Evolutionary conservation across 1,284 basidiomycete species (phyloP).

Genomic region (Ustilago xerochloae): DNA sequence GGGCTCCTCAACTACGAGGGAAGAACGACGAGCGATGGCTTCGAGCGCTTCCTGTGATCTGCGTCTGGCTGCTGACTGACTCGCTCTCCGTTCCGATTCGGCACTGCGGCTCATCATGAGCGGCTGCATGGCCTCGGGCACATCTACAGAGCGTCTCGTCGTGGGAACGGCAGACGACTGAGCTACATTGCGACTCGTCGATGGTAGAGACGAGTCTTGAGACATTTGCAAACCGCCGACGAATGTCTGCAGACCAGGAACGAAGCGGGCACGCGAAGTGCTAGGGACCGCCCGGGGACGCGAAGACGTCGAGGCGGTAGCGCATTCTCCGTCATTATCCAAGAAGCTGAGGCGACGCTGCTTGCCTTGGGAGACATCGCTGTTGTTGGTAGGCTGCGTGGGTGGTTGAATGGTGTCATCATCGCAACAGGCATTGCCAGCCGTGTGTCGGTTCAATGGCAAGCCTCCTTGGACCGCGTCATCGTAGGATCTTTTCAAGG

Average conservation of each 20-base stretch:
- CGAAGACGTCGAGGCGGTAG: slow-evolving; percentile 23
- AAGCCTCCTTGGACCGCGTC: slow-evolving; percentile 12
- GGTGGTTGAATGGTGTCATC: not conserved
- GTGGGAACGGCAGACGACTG: not conserved
- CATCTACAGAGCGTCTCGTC: slow-evolving; percentile 15
- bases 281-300: slow-evolving; percentile 36
- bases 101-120: slow-evolving; percentile 50
- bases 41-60: slow-evolving; percentile 20
- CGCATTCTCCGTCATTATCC: slow-evolving; percentile 24
- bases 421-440: not conserved
- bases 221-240: slow-evolving; percentile 57
- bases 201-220: slow-evolving; percentile 20
- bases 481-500: slow-evolving; percentile 29
- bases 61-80: slow-evolving; percentile 19
- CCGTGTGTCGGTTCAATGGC: not conserved
- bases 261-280: slow-evolving; percentile 44
- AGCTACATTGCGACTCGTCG: not conserved
- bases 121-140: slow-evolving; percentile 36
- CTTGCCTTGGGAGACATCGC: slow-evolving; percentile 18
- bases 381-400: not conserved
- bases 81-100: slow-evolving; percentile 21
- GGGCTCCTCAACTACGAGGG: slow-evolving; percentile 3
- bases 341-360: slow-evolving; percentile 41
- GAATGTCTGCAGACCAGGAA: slow-evolving; percentile 54
- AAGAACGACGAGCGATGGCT: slow-evolving; percentile 5